phyloP scores from a whole-genome alignment of 139 green algal species.

The Astrephomene gubernaculifera region DNA sequence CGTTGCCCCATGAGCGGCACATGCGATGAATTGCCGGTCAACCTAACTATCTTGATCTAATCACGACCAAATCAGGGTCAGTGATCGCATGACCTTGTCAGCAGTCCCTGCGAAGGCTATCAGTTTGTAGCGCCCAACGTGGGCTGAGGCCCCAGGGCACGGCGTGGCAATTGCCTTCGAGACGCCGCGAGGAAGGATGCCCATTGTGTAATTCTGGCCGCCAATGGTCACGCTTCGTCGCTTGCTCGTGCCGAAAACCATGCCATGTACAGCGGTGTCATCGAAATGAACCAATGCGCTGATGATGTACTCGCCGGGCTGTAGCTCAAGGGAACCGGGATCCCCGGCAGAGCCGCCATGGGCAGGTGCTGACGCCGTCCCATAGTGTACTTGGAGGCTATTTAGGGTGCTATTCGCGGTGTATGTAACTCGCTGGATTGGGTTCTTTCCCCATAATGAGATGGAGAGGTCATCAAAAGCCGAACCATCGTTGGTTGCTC shows the following conservation, averaged over 20 bases:
- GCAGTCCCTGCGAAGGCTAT: slow-evolving; percentile 2
- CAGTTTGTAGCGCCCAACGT: neutral
- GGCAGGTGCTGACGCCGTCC: neutral
- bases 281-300: neutral
- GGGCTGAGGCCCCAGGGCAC: neutral
- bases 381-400: neutral
- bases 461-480: slow-evolving; percentile 8
- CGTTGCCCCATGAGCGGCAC: too few species aligned
- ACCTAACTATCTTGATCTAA: too few species aligned
- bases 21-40: too few species aligned
- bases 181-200: neutral
- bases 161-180: neutral
- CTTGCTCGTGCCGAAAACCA: neutral
- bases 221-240: neutral
- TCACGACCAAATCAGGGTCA: slow-evolving; percentile 14
- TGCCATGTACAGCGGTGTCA: neutral
- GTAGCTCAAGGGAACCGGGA: neutral
- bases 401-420: neutral
- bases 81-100: neutral
- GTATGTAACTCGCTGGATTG: neutral
- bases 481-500: neutral
- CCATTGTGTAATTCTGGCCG: neutral
- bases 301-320: neutral
- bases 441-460: neutral
- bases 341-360: neutral